A percentile compares a stretch with the other conserved stretches of the same genome.
Evolutionary conservation across 108 stramenopile species (phyloP).

Genomic region (Cylindrotheca fusiformis): DNA sequence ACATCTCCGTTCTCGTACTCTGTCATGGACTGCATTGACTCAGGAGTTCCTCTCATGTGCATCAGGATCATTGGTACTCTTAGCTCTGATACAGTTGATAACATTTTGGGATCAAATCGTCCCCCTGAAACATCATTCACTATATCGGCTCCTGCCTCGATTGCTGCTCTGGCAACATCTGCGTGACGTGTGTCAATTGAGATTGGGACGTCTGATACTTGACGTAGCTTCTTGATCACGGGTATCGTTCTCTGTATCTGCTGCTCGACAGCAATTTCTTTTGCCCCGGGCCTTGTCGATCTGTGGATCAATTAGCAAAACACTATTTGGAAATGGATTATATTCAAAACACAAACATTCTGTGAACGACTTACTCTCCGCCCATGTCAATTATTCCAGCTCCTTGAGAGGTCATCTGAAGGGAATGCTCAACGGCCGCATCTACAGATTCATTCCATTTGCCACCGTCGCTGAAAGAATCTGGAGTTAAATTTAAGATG

Average conservation of each 20-base stretch:
- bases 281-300: constrained; percentile 92
- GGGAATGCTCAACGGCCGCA: constrained; percentile 70
- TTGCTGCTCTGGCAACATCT: constrained; percentile 79
- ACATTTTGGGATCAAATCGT: constrained; percentile 83
- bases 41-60: constrained; percentile 95
- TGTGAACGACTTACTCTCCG: constrained; percentile 56
- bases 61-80: constrained; percentile 89
- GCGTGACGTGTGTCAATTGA: constrained; percentile 96
- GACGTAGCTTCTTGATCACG: constrained; percentile 77
- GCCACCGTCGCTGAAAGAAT: constrained; percentile 97
- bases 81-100: constrained; percentile 69
- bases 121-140: constrained; percentile 98
- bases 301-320: no score
- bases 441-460: constrained; percentile 45
- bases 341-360: no score
- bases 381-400: constrained; percentile 94
- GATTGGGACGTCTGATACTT: constrained; percentile 72
- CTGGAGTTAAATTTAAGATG: constrained; percentile 95
- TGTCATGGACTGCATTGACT: constrained; percentile 84
- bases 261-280: constrained; percentile 61
- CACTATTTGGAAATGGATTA: no score
- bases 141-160: constrained; percentile 91
- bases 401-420: constrained; percentile 80
- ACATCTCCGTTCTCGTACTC: constrained; percentile 66
- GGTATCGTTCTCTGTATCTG: constrained; percentile 85